phyloP scores from a whole-genome alignment of 2,329 filamentous ascomycete species.

The Botrytis byssoidea region DNA sequence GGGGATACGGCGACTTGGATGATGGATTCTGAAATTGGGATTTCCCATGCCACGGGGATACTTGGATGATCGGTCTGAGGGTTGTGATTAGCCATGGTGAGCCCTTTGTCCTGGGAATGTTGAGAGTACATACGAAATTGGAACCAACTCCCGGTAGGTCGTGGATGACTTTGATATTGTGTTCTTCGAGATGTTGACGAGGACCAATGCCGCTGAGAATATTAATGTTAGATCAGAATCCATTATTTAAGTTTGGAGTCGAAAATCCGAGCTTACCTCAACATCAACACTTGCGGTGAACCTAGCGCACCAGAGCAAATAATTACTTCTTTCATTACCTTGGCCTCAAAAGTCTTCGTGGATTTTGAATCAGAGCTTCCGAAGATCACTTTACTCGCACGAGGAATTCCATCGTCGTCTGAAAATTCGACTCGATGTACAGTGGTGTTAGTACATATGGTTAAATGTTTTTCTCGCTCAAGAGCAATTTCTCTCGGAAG shows the following conservation, averaged over 20 bases:
- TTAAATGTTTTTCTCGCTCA: slow-evolving; percentile 17
- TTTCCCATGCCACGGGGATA: slow-evolving; percentile 21
- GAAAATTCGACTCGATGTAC: slow-evolving; percentile 19
- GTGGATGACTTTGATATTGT: slow-evolving; percentile 9
- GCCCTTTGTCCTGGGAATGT: not conserved
- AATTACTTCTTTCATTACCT: slow-evolving; percentile 21
- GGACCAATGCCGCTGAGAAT: slow-evolving; percentile 17
- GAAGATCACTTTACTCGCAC: slow-evolving; percentile 8
- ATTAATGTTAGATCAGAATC: not conserved
- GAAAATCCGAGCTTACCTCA: slow-evolving; percentile 9
- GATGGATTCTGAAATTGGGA: slow-evolving; percentile 15
- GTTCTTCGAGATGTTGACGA: slow-evolving; percentile 16
- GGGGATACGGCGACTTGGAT: slow-evolving; percentile 2
- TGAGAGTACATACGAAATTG: not conserved
- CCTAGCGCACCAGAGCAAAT: slow-evolving; percentile 19
- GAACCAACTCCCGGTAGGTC: slow-evolving; percentile 20
- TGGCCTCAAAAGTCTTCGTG: not conserved
- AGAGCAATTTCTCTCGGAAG: slow-evolving; percentile 19
- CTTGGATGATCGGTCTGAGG: slow-evolving; percentile 16
- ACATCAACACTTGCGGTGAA: slow-evolving; percentile 21
- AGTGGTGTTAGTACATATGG: slow-evolving; percentile 15
- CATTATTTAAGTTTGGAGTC: not conserved
- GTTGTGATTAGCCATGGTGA: not conserved
- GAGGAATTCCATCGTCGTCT: not conserved
- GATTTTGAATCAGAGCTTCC: not conserved